Evolutionary conservation across 2,329 filamentous ascomycete species (phyloP), one percentile per base, ranked within the genome.

Genomic region (Fusarium subglutinans): DNA sequence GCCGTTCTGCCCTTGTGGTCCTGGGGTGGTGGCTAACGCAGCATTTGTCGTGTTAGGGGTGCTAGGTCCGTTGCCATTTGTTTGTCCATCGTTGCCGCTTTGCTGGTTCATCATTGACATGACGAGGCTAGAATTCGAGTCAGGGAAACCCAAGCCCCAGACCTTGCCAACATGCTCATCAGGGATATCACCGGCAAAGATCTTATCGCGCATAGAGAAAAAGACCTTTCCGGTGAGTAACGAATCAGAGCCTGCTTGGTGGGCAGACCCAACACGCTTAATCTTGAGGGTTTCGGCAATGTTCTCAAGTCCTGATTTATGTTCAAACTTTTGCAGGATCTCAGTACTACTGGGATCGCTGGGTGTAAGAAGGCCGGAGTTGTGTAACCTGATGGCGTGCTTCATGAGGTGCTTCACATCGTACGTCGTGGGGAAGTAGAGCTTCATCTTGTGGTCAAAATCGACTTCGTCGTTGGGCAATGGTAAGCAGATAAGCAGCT

Each of bases 381-480:
- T 89, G 80, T 93, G 90, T 61, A 92, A 88, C 76, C 90, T 90
- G 74, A 93, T 92, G 35, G 94, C 95, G 79, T 95, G 91, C 81
- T 98, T 97, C 90, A 98, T 96, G 45, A 99, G 89, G 82, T 96
- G 97, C 85, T 99, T 99, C 76, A 99, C 96, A 81, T 99, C 96
- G 82, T 96, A 97, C 0, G 97, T 90, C 24, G 92, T 92, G 1
- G 96, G 96, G 82, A 99, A 99, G 87, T 96, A 98, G 53, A 94
- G 92, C 80, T 94, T 94, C 83, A 98, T 94, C 54, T 96, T 90
- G 78, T 92, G 90, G 80, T 97, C 93, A 82, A 98, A 99, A 73
- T 96, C 92, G 56, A 92, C 89, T 81, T 98, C 96, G 76, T 97
- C 94, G 76, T 95, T 93, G 2, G 96, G 96, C 13, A 99, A 87